Base-by-base conservation (phyloP, 129 eudicot species). In the Pulicaria dysenterica region DNA sequence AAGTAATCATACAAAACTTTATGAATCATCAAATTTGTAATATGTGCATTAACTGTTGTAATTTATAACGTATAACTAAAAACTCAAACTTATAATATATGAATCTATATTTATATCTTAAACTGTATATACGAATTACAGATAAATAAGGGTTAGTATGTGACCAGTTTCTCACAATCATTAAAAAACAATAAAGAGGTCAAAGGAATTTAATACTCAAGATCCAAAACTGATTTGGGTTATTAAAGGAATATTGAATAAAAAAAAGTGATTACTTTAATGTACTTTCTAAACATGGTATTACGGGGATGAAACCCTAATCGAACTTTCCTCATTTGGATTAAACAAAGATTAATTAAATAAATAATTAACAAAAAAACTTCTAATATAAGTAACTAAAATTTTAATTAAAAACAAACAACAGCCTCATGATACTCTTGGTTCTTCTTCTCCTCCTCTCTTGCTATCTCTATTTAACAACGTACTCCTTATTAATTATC, bases 401-500 rank as follows among this genome's bases (percentile, higher is more conserved):
- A 81, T 67, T 58, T 40, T 71, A 47, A 53, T 5, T 31, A 49
- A 48, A 67, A 44, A 59, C 80, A 74, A 58, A 73, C 82, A 72
- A 16, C 73, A 70, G 80, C 77, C 80, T 70, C 70, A 51, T 51
- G 14, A 24, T 24, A 24, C 53, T 60, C 72, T 59, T 66, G 43
- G n/a, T n/a, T n/a, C n/a, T 70, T 76, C 55, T 73, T 69, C 49
- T 70, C 70, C 53, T 73, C 58, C 64, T 74, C 70, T 79, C 74
- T 48, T 79, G 70, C 73, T 70, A 72, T 80, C 83, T 58, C 79
- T 72, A 80, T 60, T 73, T 59, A 57, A 73, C 15, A 68, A 53
- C 40, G 63, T 12, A 38, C 77, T 79, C 75, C 79, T 72, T 77
- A 53, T 57, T 69, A 24, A 81, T 76, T 64, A 48, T 55, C 67